Evolutionary conservation across 108 stramenopile genomes (phyloP).

Genomic region (Cylindrotheca fusiformis): DNA sequence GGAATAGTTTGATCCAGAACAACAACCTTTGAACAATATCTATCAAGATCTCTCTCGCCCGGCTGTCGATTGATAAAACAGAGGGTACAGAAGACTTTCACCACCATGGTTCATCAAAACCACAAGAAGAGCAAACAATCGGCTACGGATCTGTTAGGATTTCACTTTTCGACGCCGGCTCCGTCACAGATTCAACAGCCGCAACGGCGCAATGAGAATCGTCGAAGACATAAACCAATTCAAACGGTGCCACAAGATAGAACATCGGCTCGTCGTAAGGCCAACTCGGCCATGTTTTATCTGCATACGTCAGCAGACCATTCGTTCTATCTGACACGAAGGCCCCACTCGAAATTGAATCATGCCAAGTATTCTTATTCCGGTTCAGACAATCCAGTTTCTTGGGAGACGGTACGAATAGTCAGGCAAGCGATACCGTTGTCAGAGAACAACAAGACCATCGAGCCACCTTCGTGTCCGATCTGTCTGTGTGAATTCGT

Average conservation of each 20-base stretch:
- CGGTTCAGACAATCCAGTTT: slow-evolving; percentile 32
- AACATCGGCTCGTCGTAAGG: slow-evolving; percentile 32
- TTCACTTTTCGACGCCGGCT: not conserved
- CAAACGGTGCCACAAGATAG: slow-evolving; percentile 21
- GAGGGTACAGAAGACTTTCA: no score
- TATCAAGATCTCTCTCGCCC: no score
- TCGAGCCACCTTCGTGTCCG: slow-evolving; percentile 36
- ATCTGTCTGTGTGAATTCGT: slow-evolving; percentile 72
- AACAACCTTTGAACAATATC: no score
- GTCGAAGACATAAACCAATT: not conserved
- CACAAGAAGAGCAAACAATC: not conserved
- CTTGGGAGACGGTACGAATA: slow-evolving; percentile 45
- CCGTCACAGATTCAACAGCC: not conserved
- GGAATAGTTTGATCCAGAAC: no score
- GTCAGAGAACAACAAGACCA: not conserved
- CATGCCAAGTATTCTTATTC: slow-evolving; percentile 26
- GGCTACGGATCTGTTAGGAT: not conserved
- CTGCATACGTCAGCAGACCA: slow-evolving; percentile 51
- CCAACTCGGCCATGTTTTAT: slow-evolving; percentile 39
- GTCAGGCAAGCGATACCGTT: slow-evolving; percentile 24
- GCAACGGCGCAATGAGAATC: not conserved
- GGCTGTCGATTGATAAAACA: no score
- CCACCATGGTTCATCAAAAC: not conserved
- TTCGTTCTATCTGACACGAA: slow-evolving; percentile 42
- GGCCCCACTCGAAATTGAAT: slow-evolving; percentile 11